These are phyloP conservation scores for Cetraspora pellucida DNA, from an alignment of 192 early-diverging fungal genomes.

Conservation along the genomic window DNA sequence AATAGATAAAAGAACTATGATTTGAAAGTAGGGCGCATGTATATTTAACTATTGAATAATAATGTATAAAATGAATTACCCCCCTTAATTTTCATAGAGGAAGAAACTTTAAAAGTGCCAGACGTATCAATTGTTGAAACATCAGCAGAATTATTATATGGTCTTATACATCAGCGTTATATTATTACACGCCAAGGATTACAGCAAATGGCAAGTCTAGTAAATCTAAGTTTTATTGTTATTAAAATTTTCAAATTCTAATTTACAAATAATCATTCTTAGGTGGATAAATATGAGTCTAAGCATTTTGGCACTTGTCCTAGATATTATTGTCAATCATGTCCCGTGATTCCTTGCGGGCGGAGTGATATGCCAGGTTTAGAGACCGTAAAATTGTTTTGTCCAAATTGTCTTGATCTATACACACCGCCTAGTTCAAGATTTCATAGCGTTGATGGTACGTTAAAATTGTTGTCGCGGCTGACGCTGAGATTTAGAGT, in stretches of 20 bases:
- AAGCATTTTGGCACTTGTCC: conserved; percentile 80
- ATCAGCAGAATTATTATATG: conserved; percentile 91
- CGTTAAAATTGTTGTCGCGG: no score
- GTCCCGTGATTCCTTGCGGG: conserved; percentile 70
- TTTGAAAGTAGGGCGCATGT: not conserved
- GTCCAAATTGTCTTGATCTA: conserved; percentile 79
- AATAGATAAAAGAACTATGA: not conserved
- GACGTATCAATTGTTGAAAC: conserved; percentile 78
- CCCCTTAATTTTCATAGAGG: conserved; percentile 40
- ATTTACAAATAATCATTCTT: conserved; percentile 47
- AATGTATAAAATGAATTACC: conserved; percentile 1
- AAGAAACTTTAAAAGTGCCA: conserved; percentile 60
- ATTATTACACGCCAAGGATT: conserved; percentile 87
- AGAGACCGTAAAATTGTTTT: conserved; percentile 75
- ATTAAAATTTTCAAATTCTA: not conserved
- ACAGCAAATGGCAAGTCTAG: conserved; percentile 68
- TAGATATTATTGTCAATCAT: conserved; percentile 66
- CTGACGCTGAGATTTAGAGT: no score
- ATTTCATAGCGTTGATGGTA: conserved; percentile 70
- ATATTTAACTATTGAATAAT: not conserved
- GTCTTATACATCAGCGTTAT: conserved; percentile 91
- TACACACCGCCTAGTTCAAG: conserved; percentile 74
- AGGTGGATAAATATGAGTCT: conserved; percentile 73
- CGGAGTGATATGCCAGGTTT: conserved; percentile 66
- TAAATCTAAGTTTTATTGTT: not conserved